These are phyloP conservation scores for Carex myosuroides DNA, from an alignment of 176 grass and related monocot genomes.

Conservation along the genomic window DNA sequence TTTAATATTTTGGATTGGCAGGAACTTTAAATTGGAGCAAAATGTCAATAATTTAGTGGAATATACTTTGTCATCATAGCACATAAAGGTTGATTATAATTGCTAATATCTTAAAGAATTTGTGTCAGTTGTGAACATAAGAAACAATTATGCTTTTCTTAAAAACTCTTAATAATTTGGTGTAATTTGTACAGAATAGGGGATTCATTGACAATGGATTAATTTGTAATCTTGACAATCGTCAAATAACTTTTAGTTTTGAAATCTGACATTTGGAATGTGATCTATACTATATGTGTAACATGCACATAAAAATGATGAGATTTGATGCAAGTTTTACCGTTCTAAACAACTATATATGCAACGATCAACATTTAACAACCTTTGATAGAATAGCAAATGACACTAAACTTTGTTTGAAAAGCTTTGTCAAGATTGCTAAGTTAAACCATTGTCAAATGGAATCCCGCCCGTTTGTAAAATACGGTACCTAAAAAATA, in stretches of 20 bases:
- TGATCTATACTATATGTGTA: not conserved
- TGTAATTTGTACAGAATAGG: not conserved
- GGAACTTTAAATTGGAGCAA: not conserved
- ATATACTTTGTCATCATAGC: not conserved
- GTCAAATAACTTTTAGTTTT: not conserved
- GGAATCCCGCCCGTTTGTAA: not conserved
- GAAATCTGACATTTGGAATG: not conserved
- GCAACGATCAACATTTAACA: not conserved
- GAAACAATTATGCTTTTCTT: not conserved
- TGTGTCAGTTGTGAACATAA: not conserved
- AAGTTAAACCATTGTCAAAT: not conserved
- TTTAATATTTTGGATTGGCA: not conserved
- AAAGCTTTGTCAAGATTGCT: not conserved
- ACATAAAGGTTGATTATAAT: not conserved
- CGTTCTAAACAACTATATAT: not conserved
- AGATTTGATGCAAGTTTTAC: not conserved
- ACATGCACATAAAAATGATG: not conserved
- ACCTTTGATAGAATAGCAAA: not conserved
- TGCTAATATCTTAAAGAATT: not conserved
- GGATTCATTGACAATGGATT: not conserved
- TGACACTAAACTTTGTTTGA: not conserved
- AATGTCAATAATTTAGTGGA: not conserved
- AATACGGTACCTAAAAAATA: conserved; percentile 1
- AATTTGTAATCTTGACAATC: not conserved
- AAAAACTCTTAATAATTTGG: not conserved